Evolutionary conservation across 345 rosid genomes (phyloP).

Genomic region (Clarkia xantiana): DNA sequence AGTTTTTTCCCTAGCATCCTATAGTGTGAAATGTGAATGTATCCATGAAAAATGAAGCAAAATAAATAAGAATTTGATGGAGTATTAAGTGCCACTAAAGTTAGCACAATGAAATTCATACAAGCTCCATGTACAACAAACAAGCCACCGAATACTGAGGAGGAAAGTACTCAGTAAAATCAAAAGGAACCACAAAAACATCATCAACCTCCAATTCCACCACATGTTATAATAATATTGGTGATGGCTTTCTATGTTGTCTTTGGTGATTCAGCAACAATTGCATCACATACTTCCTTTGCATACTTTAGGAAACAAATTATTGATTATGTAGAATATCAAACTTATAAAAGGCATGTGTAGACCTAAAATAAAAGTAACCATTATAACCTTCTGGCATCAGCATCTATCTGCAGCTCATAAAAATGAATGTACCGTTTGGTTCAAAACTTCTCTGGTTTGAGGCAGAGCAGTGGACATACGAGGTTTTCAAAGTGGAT

Average conservation of each 20-base stretch:
- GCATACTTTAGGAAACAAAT: conserved; percentile 42
- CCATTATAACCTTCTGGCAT: conserved; percentile 83
- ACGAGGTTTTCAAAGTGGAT: too few species aligned
- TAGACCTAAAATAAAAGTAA: not conserved
- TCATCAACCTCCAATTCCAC: conserved; percentile 95
- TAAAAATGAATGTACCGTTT: conserved; percentile 74
- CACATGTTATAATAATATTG: conserved; percentile 84
- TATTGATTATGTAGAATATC: too few species aligned
- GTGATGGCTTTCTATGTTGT: conserved; percentile 94
- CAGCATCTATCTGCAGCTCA: conserved; percentile 92
- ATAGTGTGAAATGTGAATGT: conserved; percentile 16
- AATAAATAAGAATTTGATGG: not conserved
- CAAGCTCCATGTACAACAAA: not conserved
- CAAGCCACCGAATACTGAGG: not conserved
- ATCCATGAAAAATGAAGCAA: not conserved
- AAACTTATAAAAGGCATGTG: too few species aligned
- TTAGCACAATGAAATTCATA: not conserved
- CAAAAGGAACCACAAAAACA: conserved; percentile 45
- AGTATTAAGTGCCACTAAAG: not conserved
- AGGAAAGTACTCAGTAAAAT: not conserved
- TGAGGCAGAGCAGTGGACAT: too few species aligned
- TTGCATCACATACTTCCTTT: conserved; percentile 88
- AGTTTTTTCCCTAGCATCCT: conserved; percentile 98
- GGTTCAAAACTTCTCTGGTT: too few species aligned
- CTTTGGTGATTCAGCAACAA: conserved; percentile 76